Evolutionary conservation across 352 stramenopile genomes (phyloP), one percentile per base, ranked within the genome.

Genomic region (Globisporangium parvum): DNA sequence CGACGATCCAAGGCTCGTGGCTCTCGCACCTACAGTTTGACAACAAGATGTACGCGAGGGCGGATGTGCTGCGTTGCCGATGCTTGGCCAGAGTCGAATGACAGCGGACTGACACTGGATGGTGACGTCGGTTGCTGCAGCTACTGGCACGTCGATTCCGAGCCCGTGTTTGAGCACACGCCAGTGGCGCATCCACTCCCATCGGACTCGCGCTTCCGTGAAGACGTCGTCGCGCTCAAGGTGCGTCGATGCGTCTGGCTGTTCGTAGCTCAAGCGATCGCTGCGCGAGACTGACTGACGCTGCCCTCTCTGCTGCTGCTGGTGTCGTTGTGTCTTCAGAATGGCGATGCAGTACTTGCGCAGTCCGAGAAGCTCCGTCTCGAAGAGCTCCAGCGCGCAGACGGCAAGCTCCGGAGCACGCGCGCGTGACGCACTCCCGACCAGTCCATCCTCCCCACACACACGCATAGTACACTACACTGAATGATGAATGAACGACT

Each of bases 101-200:
- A 10, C 18, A 15, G 17, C 20, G 42, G 3, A 48, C 23, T 33
- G 31, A 37, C 26, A 31, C 47, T 53, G 15, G 39, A 44, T 59
- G 31, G n/a, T 18, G 21, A 37, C 12, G 31, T 10, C 35, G 59
- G 31, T 10, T 44, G 59, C 3, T 51, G 18, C 41, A 81, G 71
- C 3, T 88, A 87, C 53, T 92, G 81, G 81, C 71, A 89, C 37
- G 66, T 90, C 21, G 75, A 87, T 33, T 81, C 77, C 0, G 79
- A 87, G 56, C 79, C 81, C 17, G 73, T 70, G 10, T 87, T 81
- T 46, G 64, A 77, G 37, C 77, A 86, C 57, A 63, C 41, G 15
- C 73, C 77, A 0, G 68, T 88, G 9, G 53, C 60, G 20, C 46
- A 63, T 3, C 56, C 79, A 18, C 60, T 89, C 23, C 69, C 70